Conservation (phyloP, 805 yeast genomes). For the Pichia deserticola region DNA sequence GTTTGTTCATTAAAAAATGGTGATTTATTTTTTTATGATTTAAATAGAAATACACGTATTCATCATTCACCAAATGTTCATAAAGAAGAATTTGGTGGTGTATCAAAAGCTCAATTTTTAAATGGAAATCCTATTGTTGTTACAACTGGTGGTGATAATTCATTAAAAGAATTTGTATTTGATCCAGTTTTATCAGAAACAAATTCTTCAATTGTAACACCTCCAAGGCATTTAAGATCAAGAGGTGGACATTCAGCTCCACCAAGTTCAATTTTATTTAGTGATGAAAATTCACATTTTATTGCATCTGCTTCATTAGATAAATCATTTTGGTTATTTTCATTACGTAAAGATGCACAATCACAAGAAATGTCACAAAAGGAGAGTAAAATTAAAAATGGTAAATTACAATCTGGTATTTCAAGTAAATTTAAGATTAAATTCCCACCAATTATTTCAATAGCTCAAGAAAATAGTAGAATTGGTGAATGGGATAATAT, state of each 20-base stretch:
- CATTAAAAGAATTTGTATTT: slow-evolving; percentile 82
- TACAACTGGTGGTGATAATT: slow-evolving; percentile 87
- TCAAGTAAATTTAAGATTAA: slow-evolving; percentile 51
- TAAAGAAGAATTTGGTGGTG: slow-evolving; percentile 67
- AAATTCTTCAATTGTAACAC: slow-evolving; percentile 60
- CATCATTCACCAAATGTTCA: slow-evolving; percentile 73
- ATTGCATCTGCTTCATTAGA: slow-evolving; percentile 83
- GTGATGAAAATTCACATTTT: slow-evolving; percentile 71
- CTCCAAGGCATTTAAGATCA: slow-evolving; percentile 86
- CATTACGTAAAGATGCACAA: slow-evolving; percentile 92
- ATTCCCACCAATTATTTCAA: slow-evolving; percentile 64
- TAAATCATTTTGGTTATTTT: slow-evolving; percentile 82
- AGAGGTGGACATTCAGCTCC: slow-evolving; percentile 98
- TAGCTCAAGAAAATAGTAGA: slow-evolving; percentile 68
- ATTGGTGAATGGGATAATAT: slow-evolving; percentile 93
- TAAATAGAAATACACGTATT: slow-evolving; percentile 62
- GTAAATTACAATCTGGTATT: slow-evolving; percentile 49
- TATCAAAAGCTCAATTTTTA: slow-evolving; percentile 63
- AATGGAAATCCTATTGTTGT: slow-evolving; percentile 89
- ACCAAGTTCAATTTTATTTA: slow-evolving; percentile 67
- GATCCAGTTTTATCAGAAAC: slow-evolving; percentile 78
- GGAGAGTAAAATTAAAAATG: slow-evolving; percentile 36
- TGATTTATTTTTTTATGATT: slow-evolving; percentile 78
- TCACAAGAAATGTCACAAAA: slow-evolving; percentile 89
- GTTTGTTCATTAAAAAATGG: slow-evolving; percentile 77